Evolutionary conservation across 768 basidiomycete genomes (phyloP).

Genomic region (Piloderma croceum): DNA sequence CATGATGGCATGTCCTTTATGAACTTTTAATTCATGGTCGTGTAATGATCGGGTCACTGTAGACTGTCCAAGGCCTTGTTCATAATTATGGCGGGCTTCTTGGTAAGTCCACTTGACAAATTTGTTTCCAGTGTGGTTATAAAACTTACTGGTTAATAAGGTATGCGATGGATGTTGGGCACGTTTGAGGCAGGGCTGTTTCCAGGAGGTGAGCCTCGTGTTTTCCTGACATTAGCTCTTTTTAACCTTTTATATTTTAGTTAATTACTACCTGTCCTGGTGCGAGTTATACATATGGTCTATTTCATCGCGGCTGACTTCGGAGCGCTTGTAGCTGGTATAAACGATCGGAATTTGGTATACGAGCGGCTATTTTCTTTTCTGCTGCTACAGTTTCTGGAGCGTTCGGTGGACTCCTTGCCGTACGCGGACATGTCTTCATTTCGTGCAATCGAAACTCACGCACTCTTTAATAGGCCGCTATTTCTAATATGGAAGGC

Average conservation of each 20-base stretch:
- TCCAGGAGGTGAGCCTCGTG: constrained; percentile 11
- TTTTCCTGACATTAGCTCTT: constrained; percentile 11
- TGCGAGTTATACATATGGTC: constrained; percentile 22
- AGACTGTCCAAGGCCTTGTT: constrained; percentile 72
- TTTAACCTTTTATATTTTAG: constrained; percentile 26
- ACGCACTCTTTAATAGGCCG: constrained; percentile 33
- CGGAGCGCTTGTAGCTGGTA: constrained; percentile 42
- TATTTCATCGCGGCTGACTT: background rate
- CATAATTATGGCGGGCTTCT: constrained; percentile 65
- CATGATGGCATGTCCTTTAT: constrained; percentile 51
- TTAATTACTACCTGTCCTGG: constrained; percentile 73
- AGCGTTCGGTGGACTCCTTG: constrained; percentile 75
- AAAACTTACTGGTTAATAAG: constrained; percentile 26
- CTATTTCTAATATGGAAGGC: constrained; percentile 68
- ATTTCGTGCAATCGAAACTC: no score
- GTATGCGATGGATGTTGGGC: constrained; percentile 67
- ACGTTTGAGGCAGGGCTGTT: background rate
- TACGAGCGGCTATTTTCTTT: constrained; percentile 63
- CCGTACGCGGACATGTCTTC: constrained; percentile 46
- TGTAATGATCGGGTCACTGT: constrained; percentile 10
- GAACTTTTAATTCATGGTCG: background rate
- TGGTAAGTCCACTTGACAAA: constrained; percentile 34
- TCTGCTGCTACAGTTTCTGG: constrained; percentile 76
- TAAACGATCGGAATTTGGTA: constrained; percentile 69
- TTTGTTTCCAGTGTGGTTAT: background rate